Evolutionary conservation across 352 stramenopile species (phyloP).

Genomic region (Phytophthora fragariae): DNA sequence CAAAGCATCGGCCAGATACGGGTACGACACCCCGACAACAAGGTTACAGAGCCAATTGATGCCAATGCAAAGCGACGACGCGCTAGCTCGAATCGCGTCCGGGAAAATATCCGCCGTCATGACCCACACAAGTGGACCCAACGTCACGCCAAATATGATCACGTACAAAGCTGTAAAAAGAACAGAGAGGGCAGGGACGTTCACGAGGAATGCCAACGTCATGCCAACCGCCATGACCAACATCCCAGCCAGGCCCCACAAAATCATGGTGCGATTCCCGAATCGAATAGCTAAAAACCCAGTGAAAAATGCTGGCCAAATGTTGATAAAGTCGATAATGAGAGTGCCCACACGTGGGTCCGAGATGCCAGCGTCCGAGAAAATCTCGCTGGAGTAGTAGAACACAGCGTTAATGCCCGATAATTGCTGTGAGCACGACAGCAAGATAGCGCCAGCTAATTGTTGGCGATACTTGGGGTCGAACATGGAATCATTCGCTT

Average conservation of each 20-base stretch:
- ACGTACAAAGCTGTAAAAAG: conserved; percentile 54
- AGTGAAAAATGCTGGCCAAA: conserved; percentile 34
- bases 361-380: conserved; percentile 41
- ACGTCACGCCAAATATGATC: conserved; percentile 36
- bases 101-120: conserved; percentile 38
- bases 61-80: conserved; percentile 34
- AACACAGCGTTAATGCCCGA: conserved; percentile 53
- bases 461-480: conserved; percentile 34
- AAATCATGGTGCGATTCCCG: conserved; percentile 63
- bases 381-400: conserved; percentile 57
- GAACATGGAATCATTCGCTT: conserved; percentile 25
- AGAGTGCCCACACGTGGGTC: conserved; percentile 36
- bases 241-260: conserved; percentile 54
- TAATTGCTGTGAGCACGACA: conserved; percentile 55
- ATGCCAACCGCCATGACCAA: conserved; percentile 55
- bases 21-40: conserved; percentile 60
- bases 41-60: conserved; percentile 68
- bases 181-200: conserved; percentile 60
- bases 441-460: conserved; percentile 41
- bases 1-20: conserved; percentile 54
- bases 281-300: conserved; percentile 51
- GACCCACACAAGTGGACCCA: conserved; percentile 32
- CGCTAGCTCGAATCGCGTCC: conserved; percentile 28
- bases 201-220: conserved; percentile 48
- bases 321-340: conserved; percentile 37